Evolutionary conservation across 2,329 filamentous ascomycete species (phyloP), one percentile per base, ranked within the genome.

Genomic region (Hortaea sp.): DNA sequence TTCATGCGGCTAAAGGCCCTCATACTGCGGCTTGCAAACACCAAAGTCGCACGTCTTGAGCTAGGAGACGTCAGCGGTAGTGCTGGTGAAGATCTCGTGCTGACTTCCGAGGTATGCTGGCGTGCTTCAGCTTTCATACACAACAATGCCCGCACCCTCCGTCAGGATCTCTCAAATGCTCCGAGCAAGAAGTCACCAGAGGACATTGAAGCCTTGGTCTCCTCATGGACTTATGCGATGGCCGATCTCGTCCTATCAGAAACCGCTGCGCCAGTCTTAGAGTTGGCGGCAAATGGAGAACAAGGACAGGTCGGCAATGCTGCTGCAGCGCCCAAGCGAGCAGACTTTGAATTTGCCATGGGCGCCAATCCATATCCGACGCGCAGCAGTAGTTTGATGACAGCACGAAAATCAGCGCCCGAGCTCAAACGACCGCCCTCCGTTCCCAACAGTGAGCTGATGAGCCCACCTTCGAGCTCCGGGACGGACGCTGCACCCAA

Each of bases 1-100:
- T 98, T 97, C 64, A 82, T 88, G 3, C 79, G 92, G 27, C 90
- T 98, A 58, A 79, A 95, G 51, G 78, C 84, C 2, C 69, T 98
- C 1, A 73, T 97, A 1, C 73, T 95, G 9, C 79, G 89, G 4
- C 75, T 94, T 1, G 88, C 85, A n/a, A 92, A 90, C 59, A 66
- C 67, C n/a, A 60, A 64, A 10, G 65, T 65, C 6, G 61, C 66
- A n/a, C 62, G 66, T 45, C 57, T 66, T n/a, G 66, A 68, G 49
- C 58, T 70, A n/a, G 63, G 57, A 6, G 48, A 45, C 5, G 45
- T 45, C 10, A 49, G 49, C 57, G 43, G 54, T 57, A 57, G 57
- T 60, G 51, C 57, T 30, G 60, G 62, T 12, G 88, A 94, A 63
- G 84, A 94, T 56, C 67, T 95, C 27, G 70, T 77, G 7, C 79